Evolutionary conservation across 495 filamentous ascomycete genomes (phyloP), one percentile per base, ranked within the genome.

Genomic region (Jackrogersella multiformis): DNA sequence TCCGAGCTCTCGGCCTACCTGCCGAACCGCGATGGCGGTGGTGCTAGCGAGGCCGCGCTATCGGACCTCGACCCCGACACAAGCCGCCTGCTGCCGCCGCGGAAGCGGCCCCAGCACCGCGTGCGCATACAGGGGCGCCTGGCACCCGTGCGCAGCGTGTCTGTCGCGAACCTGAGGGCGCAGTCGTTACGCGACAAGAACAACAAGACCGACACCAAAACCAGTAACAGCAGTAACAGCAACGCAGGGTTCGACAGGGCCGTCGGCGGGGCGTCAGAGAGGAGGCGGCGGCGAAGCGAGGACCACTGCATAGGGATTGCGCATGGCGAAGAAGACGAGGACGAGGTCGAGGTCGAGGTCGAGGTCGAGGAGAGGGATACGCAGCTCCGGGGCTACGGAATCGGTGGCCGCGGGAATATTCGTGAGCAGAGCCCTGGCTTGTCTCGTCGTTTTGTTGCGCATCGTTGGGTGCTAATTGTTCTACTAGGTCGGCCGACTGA

Each of bases 1-100:
- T 61, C 75, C 42, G 80, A 82, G 45, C 57, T 83, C 20, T 77
- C 83, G 12, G 73, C 78, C 36, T 78, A 81, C 23, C 79, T 86
- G 0, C 77, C 86, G 24, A 81, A 86, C 54, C 76, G 83, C 42
- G 81, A 80, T 64, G 70, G 21, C 59, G 26, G 7, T 30, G 7
- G 36, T 48, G 65, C 57, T 32, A 39, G 38, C 46, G 68, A 66
- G 38, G 76, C 81, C 16, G 72, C 84, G 9, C 73, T 85, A 4
- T 64, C 75, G 15, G 61, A 82, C 12, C 61, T 81, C 0, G 80
- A 87, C 41, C 69, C 83, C 7, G 73, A 77, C 18, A 76, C 79
- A 1, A 73, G 81, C 78, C 64, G 65, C 70, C 58, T 76, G 79
- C 28, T 79, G 54, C 46, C 63, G 60, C 38, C 63, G 60, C 38